phyloP scores from a whole-genome alignment of 2,329 filamentous ascomycete genomes.

The Thielaviopsis populi region DNA sequence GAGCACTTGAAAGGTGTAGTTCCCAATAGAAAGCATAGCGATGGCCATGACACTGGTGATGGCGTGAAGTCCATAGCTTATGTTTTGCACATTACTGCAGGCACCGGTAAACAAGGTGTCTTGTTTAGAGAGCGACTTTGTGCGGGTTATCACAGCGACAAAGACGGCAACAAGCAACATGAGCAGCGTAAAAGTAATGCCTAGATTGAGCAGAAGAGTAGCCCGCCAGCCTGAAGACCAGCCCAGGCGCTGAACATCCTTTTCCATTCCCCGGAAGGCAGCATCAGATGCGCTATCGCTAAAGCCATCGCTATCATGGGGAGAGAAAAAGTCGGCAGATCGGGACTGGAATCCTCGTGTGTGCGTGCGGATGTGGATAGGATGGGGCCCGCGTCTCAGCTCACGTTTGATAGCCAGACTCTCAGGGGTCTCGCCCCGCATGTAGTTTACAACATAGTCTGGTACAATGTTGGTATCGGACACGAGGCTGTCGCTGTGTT shows the following conservation, averaged over 20 bases:
- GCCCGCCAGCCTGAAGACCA: constrained; percentile 33
- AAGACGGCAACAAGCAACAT: constrained; percentile 25
- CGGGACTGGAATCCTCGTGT: constrained; percentile 22
- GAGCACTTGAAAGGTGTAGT: constrained; percentile 40
- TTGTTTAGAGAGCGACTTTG: constrained; percentile 25
- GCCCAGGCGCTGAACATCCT: constrained; percentile 16
- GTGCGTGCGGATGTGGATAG: constrained; percentile 12
- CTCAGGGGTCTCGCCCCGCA: constrained; percentile 41
- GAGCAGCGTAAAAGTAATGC: constrained; percentile 7
- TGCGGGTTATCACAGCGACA: constrained; percentile 26
- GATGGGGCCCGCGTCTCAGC: constrained; percentile 19
- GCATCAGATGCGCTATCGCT: constrained; percentile 1
- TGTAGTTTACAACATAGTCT: constrained; percentile 41
- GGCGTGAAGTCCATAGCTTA: constrained; percentile 31
- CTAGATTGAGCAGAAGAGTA: constrained; percentile 30
- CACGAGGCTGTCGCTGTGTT: constrained; percentile 20
- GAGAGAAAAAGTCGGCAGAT: constrained; percentile 24
- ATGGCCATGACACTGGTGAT: constrained; percentile 31
- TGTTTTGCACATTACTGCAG: constrained; percentile 25
- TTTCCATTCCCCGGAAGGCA: constrained; percentile 10
- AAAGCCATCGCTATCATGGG: constrained; percentile 17
- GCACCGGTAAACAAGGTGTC: constrained; percentile 27
- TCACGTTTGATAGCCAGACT: constrained; percentile 33
- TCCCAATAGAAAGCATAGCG: constrained; percentile 33
- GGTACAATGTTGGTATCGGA: constrained; percentile 34